A percentile compares a stretch with the other conserved stretches of the same genome.
Evolutionary conservation across 805 yeast species (phyloP).

Genomic region (Isabelozyma gotoi): DNA sequence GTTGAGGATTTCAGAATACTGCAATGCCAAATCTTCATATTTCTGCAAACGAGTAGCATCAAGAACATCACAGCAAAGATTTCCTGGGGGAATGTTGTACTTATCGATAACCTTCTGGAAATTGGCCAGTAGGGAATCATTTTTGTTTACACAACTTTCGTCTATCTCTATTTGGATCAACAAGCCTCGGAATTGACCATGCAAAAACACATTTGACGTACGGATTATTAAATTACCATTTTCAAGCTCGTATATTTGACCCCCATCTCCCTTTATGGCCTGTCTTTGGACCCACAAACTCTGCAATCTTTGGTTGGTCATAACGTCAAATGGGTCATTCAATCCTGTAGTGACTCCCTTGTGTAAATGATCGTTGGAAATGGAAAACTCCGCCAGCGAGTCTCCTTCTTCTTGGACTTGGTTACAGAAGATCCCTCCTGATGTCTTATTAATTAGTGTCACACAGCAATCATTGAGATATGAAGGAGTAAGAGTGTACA

Average conservation of each 20-base stretch:
- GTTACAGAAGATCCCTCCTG: slow-evolving; percentile 36
- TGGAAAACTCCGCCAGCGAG: slow-evolving; percentile 17
- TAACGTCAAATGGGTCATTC: slow-evolving; percentile 56
- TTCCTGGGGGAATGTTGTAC: slow-evolving; percentile 41
- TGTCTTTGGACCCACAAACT: slow-evolving; percentile 72
- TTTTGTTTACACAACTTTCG: slow-evolving; percentile 10
- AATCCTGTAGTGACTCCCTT: slow-evolving; percentile 54
- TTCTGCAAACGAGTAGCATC: slow-evolving; percentile 23
- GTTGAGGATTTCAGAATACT: slow-evolving; percentile 40
- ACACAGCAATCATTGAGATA: slow-evolving; percentile 48
- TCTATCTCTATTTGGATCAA: slow-evolving; percentile 55
- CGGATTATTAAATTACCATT: slow-evolving; percentile 54
- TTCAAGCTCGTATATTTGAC: slow-evolving; percentile 59
- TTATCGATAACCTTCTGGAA: slow-evolving; percentile 20
- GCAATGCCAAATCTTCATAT: slow-evolving; percentile 41
- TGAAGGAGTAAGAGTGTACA: slow-evolving; percentile 52
- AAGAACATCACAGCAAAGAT: slow-evolving; percentile 30
- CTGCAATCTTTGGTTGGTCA: slow-evolving; percentile 58
- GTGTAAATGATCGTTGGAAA: slow-evolving; percentile 41
- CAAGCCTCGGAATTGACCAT: slow-evolving; percentile 72
- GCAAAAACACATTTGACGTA: slow-evolving; percentile 70
- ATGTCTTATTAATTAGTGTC: slow-evolving; percentile 45
- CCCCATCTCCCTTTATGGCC: slow-evolving; percentile 71
- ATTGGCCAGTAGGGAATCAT: slow-evolving; percentile 7
- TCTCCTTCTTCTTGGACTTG: slow-evolving; percentile 30